Evolutionary conservation across 208 protist genomes (phyloP).

Genomic region (Wallacemonas sp.): DNA sequence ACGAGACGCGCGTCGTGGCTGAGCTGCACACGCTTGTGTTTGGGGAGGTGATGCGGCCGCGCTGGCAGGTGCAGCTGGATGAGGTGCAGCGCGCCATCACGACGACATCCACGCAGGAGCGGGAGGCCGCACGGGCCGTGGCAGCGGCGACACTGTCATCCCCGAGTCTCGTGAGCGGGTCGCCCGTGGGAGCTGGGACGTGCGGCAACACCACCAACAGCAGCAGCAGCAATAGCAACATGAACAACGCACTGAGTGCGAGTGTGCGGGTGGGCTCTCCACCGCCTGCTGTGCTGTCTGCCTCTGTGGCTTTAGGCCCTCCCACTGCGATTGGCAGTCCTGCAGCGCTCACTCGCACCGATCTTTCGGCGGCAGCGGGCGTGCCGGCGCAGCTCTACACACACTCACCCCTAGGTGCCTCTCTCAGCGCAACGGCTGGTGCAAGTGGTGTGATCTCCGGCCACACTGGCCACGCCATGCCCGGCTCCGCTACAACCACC

Average conservation of each 20-base stretch:
- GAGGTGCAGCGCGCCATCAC: conserved; percentile 86
- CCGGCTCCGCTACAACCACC: conserved; percentile 35
- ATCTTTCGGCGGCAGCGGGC: background rate
- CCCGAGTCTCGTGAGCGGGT: background rate
- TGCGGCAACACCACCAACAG: no score
- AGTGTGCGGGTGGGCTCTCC: no score
- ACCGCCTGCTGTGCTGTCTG: no score
- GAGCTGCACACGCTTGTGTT: conserved; percentile 82
- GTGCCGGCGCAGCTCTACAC: background rate
- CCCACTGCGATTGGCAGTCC: no score
- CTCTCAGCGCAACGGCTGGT: background rate
- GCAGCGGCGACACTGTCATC: conserved; percentile 10
- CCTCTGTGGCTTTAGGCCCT: no score
- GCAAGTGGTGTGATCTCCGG: background rate
- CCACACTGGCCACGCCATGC: background rate
- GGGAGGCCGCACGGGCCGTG: conserved; percentile 15
- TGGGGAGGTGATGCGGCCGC: conserved; percentile 78
- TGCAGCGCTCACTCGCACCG: no score
- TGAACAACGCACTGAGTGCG: no score
- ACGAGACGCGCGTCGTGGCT: conserved; percentile 73
- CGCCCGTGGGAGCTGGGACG: background rate
- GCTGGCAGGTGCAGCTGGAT: conserved; percentile 89
- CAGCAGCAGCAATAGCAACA: no score
- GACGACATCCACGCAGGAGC: conserved; percentile 34
- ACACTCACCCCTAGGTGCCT: background rate